Evolutionary conservation across 768 basidiomycete species (phyloP), one percentile per base, ranked within the genome.

Genomic region (Lactifluus volemus): DNA sequence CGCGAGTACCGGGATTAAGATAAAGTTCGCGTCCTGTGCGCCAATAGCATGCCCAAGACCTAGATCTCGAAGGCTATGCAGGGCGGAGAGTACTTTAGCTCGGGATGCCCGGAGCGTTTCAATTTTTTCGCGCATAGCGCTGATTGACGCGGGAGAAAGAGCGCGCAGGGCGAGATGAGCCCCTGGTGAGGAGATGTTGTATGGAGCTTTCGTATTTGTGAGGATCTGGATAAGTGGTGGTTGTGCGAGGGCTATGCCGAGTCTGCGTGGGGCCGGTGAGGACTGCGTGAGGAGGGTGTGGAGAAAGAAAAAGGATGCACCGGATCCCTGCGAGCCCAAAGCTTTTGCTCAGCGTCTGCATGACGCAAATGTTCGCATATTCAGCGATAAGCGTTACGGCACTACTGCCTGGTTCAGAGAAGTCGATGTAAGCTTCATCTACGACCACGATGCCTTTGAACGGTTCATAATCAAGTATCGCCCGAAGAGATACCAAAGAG

Each of bases 341-440:
- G 66, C 93, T 87, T 70, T 98, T 99, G 73, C 92, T 96, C 41
- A 98, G 75, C 2, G 97, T 98, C 70, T 99, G 97, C 79, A 92
- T 84, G n/a, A 99, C 92, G 68, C 89, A 87, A 12, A 99, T 66
- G 68, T 99, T 99, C 10, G 82, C 83, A 69, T 90, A 98, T 51
- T 90, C 82, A 59, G 83, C 78, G 55, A 97, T 78, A 29, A 98
- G 76, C 4, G 80, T 75, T 14, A 79, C 84, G 0, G 92, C 89
- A 47, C 85, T 88, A 32, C 78, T 73, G 17, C 76, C 78, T 9
- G 77, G 71, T 0, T 79, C 79, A 0, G 89, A 83, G 68, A 98
- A 99, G 72, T 99, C 97, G 70, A 98, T 89, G 74, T 99, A 98
- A 0, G 97, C 97, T 72, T 99, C 97, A 69, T 99, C 97, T 5